phyloP scores from a whole-genome alignment of 2,329 filamentous ascomycete genomes.

The Microthyrium microscopicum region DNA sequence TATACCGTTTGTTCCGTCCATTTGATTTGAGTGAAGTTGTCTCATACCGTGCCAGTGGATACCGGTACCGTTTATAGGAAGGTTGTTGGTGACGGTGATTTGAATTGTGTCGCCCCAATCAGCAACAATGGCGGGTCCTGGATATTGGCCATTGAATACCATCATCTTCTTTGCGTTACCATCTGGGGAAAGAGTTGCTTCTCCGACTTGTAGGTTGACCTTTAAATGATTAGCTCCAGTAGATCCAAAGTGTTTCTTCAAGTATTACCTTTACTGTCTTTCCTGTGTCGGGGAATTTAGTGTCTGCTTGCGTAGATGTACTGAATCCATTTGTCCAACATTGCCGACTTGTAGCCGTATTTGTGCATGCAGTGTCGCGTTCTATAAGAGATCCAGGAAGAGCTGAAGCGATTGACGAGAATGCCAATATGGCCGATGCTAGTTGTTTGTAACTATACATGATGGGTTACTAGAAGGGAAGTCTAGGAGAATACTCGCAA shows the following conservation, averaged over 20 bases:
- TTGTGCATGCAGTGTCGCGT: constrained; percentile 2
- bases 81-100: constrained; percentile 21
- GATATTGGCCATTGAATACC: constrained; percentile 30
- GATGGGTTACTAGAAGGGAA: no score
- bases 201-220: constrained; percentile 24
- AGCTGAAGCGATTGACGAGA: constrained; percentile 2
- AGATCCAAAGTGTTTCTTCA: not conserved
- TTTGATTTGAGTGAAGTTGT: constrained; percentile 24
- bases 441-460: no score
- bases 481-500: no score
- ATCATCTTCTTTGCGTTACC: constrained; percentile 25
- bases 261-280: constrained; percentile 12
- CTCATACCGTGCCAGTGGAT: constrained; percentile 37
- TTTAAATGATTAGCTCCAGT: not conserved
- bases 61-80: constrained; percentile 29
- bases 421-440: no score
- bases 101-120: constrained; percentile 26
- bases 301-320: constrained; percentile 16
- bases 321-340: constrained; percentile 18
- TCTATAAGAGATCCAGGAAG: not conserved
- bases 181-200: constrained; percentile 28
- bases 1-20: constrained; percentile 31
- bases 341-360: constrained; percentile 9
- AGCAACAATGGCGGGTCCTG: constrained; percentile 29
- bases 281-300: constrained; percentile 17